Conservation (phyloP, 2,329 filamentous ascomycete species). For the Colletotrichum destructivum region DNA sequence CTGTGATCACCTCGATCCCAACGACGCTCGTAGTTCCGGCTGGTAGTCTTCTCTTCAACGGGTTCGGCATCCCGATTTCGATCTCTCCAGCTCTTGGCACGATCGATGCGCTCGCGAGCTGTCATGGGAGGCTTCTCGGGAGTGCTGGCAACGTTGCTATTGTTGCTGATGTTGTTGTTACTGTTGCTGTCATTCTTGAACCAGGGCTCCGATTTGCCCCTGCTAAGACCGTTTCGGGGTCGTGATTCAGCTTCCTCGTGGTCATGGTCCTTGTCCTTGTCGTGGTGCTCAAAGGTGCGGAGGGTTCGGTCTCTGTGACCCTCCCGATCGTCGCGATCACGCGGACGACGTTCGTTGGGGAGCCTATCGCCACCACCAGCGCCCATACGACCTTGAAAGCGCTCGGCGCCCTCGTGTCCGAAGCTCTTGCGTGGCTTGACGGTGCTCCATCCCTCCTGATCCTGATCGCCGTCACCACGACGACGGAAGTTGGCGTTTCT, state of each 20-base stretch:
- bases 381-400: conserved; percentile 77
- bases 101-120: conserved; percentile 70
- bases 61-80: conserved; percentile 60
- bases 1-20: conserved; percentile 73
- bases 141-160: conserved; percentile 40
- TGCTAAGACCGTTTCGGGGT: conserved; percentile 75
- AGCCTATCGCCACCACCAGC: conserved; percentile 63
- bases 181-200: conserved; percentile 71
- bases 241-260: conserved; percentile 66
- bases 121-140: conserved; percentile 52
- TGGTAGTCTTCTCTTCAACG: conserved; percentile 69
- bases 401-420: conserved; percentile 79
- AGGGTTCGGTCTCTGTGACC: conserved; percentile 62
- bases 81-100: conserved; percentile 74
- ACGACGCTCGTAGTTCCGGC: conserved; percentile 62
- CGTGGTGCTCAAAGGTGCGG: conserved; percentile 67
- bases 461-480: conserved; percentile 70
- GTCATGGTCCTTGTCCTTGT: conserved; percentile 65
- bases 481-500: conserved; percentile 65
- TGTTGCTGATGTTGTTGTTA: conserved; percentile 53
- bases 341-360: conserved; percentile 59
- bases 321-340: conserved; percentile 72
- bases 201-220: conserved; percentile 83
- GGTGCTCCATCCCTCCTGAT: conserved; percentile 81
- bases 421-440: conserved; percentile 83